Percentiles rank a stretch among this genome's conserved stretches.
Conservation (phyloP, 495 filamentous ascomycete genomes). For the Hyphodiscus hymeniophilus region DNA sequence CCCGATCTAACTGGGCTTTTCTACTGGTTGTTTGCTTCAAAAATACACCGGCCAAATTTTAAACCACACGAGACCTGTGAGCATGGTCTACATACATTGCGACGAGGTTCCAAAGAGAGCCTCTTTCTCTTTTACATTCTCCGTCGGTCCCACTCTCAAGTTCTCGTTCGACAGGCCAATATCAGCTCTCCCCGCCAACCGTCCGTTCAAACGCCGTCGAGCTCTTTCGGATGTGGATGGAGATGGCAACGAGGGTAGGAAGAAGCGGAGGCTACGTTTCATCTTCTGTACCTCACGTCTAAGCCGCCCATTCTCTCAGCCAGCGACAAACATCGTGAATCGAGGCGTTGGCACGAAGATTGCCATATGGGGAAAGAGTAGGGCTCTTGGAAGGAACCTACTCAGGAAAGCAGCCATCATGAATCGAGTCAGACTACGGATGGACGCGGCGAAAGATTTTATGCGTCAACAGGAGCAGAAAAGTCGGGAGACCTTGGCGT, state of each 20-base stretch:
- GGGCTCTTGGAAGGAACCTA: slow-evolving; percentile 27
- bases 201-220: slow-evolving; percentile 45
- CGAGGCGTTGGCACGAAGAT: slow-evolving; percentile 46
- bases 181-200: slow-evolving; percentile 7
- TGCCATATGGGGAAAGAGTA: slow-evolving; percentile 41
- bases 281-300: slow-evolving; percentile 64
- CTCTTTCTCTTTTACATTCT: slow-evolving; percentile 19
- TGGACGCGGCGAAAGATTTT: slow-evolving; percentile 22
- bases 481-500: slow-evolving; percentile 5
- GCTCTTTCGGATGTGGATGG: slow-evolving; percentile 56
- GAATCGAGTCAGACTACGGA: slow-evolving; percentile 38
- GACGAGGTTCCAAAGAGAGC: slow-evolving; percentile 7
- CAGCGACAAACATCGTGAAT: slow-evolving; percentile 59
- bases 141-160: slow-evolving; percentile 11
- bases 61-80: slow-evolving; percentile 16
- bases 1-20: slow-evolving; percentile 16
- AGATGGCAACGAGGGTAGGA: slow-evolving; percentile 36
- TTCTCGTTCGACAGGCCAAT: slow-evolving; percentile 18
- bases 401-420: slow-evolving; percentile 49
- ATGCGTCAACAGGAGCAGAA: slow-evolving; percentile 16
- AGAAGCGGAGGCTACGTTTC: slow-evolving; percentile 56
- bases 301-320: slow-evolving; percentile 57
- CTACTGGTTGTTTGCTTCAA: neutral
- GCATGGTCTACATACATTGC: slow-evolving; percentile 22
- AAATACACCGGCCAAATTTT: neutral